These are phyloP conservation scores for Phytophthora aleatoria DNA, from an alignment of 352 stramenopile species.

Conservation along the genomic window DNA sequence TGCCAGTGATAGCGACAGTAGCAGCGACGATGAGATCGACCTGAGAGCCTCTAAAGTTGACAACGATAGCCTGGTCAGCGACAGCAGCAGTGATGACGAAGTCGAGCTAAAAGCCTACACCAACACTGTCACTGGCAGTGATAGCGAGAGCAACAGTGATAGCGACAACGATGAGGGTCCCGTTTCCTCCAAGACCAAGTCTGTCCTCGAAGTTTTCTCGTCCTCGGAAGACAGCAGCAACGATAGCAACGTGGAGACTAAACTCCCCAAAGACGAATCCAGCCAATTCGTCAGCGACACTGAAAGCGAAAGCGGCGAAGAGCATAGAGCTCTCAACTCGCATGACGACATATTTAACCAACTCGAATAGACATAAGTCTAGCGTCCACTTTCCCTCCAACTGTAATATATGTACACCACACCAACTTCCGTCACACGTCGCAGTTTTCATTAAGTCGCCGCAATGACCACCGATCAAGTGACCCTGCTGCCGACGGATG, in stretches of 20 bases:
- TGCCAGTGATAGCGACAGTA: conserved; percentile 1
- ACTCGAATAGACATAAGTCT: conserved; percentile 14
- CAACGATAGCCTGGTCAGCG: neutral
- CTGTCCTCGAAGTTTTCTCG: neutral
- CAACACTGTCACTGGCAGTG: conserved; percentile 1
- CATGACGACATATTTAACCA: conserved; percentile 34
- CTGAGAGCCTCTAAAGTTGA: neutral
- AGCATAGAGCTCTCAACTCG: neutral
- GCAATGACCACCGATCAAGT: conserved; percentile 34
- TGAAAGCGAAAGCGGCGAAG: conserved; percentile 17
- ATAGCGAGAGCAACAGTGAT: conserved; percentile 5
- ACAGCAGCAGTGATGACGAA: conserved; percentile 7
- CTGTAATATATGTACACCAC: conserved; percentile 6
- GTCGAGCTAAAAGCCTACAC: neutral
- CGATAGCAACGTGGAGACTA: conserved; percentile 4
- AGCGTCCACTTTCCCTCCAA: neutral
- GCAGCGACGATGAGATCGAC: neutral
- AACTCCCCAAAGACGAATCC: neutral
- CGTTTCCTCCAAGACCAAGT: neutral
- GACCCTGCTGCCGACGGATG: conserved; percentile 30
- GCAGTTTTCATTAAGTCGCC: conserved; percentile 5
- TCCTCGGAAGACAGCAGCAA: conserved; percentile 10
- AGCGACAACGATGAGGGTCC: neutral
- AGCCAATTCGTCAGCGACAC: conserved; percentile 7
- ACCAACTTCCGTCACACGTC: conserved; percentile 23